Conservation (phyloP, 75 land plant genomes). For the Adiantum capillusveneris region DNA sequence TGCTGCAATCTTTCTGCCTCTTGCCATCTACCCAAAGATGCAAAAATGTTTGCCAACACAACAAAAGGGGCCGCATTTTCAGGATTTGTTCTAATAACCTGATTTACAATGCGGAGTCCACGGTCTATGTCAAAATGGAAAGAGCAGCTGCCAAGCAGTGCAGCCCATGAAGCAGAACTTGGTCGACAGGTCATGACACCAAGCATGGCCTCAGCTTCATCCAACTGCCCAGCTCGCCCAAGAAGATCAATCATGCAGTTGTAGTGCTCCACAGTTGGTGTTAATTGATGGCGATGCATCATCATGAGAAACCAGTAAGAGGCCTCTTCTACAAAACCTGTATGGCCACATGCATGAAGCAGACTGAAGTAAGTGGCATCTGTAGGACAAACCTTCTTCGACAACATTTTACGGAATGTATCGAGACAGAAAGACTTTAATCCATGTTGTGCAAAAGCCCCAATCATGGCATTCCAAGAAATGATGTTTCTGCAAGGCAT, state of each 20-base stretch:
- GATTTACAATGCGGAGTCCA: slow-evolving; percentile 12
- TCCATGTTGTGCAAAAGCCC: slow-evolving; percentile 26
- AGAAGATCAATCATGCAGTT: not conserved
- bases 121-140: slow-evolving; percentile 9
- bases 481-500: not conserved
- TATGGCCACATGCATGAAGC: slow-evolving; percentile 1
- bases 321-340: not conserved
- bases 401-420: not conserved
- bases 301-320: not conserved
- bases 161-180: slow-evolving; percentile 4
- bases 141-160: slow-evolving; percentile 23
- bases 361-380: not conserved
- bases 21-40: slow-evolving; percentile 14
- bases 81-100: slow-evolving; percentile 8
- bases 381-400: not conserved
- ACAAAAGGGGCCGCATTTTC: slow-evolving; percentile 11
- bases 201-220: slow-evolving; percentile 1
- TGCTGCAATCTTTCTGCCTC: not conserved
- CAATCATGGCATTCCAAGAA: slow-evolving; percentile 54
- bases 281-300: not conserved
- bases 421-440: not conserved
- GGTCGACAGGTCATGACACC: not conserved
- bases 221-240: slow-evolving; percentile 1
- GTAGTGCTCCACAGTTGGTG: not conserved
- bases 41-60: slow-evolving; percentile 15